Evolutionary conservation across 2,329 filamentous ascomycete species (phyloP).

Genomic region (Penicillium sp.): DNA sequence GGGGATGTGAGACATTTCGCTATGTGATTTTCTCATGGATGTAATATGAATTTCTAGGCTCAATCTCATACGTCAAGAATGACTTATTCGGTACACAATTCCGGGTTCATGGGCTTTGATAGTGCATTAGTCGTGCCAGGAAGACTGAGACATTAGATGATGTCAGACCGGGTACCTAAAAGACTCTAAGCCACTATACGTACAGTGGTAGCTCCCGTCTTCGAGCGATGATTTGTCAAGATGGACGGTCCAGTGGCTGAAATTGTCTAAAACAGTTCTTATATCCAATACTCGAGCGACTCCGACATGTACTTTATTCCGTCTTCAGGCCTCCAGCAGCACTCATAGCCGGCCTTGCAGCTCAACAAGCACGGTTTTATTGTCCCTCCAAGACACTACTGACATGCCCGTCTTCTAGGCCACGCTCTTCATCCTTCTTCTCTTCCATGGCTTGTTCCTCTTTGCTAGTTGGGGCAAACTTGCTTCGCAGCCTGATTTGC

Average conservation of each 20-base stretch:
- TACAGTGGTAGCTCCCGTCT: neutral
- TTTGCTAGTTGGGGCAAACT: slow-evolving; percentile 37
- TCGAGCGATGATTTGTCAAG: neutral
- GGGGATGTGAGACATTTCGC: slow-evolving; percentile 20
- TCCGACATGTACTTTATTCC: neutral
- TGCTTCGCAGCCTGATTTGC: slow-evolving; percentile 46
- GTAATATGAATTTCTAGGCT: neutral
- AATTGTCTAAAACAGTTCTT: neutral
- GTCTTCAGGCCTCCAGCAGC: neutral
- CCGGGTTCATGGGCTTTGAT: neutral
- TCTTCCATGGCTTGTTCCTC: neutral
- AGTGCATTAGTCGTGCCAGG: neutral
- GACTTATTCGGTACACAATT: neutral
- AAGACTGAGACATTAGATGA: neutral
- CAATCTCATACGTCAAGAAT: neutral
- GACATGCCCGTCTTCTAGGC: neutral
- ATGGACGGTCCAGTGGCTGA: neutral
- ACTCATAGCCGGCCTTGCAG: neutral
- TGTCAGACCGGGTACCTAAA: neutral
- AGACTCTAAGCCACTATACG: neutral
- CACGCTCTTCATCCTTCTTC: slow-evolving; percentile 1
- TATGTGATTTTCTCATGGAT: neutral
- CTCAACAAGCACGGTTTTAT: neutral
- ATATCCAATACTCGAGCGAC: neutral
- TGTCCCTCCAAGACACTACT: neutral